Base-by-base conservation (phyloP, 495 filamentous ascomycete genomes). In the Halenospora varia region DNA sequence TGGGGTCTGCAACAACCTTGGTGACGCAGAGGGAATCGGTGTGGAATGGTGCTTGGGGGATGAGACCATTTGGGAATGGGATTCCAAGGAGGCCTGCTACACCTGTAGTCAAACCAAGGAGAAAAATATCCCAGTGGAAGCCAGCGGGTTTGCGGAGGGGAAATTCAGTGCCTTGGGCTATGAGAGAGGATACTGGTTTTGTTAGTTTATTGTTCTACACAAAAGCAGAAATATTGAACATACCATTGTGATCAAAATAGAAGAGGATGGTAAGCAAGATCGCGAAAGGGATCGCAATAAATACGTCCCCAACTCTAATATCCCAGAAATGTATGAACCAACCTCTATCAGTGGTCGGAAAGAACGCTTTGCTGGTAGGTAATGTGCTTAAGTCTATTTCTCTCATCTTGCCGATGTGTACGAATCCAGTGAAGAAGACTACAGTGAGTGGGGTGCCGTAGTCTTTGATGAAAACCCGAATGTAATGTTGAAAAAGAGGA, bases 71-170 rank as follows among this genome's bases (percentile, higher is more conserved):
- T 24, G 92, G 93, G 60, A 92, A 88, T 15, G 93, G 93, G 25
- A 97, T 80, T 2, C 93, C 93, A 19, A 96, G 75, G 9, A 97
- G 72, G 6, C 92, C 93, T 15, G 87, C 86, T 17, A 96, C 71
- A 53, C 87, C 88, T 0, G 92, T 96, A 2, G 93, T 97, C 11
- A 91, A 73, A 13, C 93, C 93, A 1, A 97, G 84, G 24, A 97
- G 83, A 78, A 94, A 96, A 49, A 97, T 68, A 63, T 96, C 92
- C 92, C 92, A 97, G 75, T 96, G 92, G 69, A 97, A 97, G 10
- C 92, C 92, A 26, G 91, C 90, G 4, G 93, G 93, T 63, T 97
- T 97, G 11, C 80, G 80, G 19, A 97, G 81, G 1, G 93, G 93
- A 65, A 96, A 97, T 64, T 96, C 88, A 42, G 86, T 95, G 45